Conservation (phyloP, 768 basidiomycete genomes). For the Suillus spraguei region DNA sequence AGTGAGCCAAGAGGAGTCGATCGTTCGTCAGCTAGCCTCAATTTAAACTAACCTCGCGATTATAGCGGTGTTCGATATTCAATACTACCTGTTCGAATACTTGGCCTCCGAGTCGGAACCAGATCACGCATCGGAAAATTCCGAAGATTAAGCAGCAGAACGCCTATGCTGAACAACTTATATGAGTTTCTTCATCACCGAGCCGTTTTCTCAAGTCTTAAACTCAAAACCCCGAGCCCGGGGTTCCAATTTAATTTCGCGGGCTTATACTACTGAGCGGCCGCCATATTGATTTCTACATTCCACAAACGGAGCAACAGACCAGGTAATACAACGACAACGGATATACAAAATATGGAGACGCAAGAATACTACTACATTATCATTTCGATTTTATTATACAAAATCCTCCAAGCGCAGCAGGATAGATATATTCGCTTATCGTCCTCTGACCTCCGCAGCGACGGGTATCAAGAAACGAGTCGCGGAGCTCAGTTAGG, state of each 20-base stretch:
- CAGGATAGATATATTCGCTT: not conserved
- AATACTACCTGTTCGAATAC: no score
- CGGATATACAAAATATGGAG: not conserved
- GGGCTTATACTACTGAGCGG: not conserved
- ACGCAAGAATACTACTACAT: not conserved
- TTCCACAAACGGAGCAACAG: no score
- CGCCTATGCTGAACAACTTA: no score
- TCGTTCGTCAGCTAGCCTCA: not conserved
- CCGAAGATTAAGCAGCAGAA: no score
- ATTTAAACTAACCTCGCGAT: not conserved
- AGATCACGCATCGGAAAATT: no score
- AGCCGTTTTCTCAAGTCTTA: no score
- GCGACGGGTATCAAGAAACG: not conserved
- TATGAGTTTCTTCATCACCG: no score
- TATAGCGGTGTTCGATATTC: no score
- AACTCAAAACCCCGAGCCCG: no score
- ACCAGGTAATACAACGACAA: not conserved
- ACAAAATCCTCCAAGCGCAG: not conserved
- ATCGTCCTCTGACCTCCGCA: not conserved
- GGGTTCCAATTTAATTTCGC: no score
- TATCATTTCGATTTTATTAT: not conserved
- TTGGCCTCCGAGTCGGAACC: no score
- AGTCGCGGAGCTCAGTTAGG: not conserved
- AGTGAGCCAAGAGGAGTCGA: not conserved
- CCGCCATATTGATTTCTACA: not conserved